Evolutionary conservation across 2,329 filamentous ascomycete species (phyloP), one percentile per base, ranked within the genome.

Genomic region (Cladobotryum protrusum): DNA sequence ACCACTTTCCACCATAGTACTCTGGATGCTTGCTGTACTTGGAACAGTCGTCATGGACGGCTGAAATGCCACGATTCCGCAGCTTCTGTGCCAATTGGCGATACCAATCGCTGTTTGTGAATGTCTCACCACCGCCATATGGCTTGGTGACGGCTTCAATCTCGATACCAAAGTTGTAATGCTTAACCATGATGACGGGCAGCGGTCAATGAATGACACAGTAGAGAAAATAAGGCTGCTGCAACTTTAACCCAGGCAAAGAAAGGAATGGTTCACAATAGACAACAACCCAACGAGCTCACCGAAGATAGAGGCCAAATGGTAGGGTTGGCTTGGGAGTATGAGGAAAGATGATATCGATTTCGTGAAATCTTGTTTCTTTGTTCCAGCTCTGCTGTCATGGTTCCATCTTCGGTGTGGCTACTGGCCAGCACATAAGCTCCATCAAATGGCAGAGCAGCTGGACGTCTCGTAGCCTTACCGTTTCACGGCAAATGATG

Each of bases 1-100:
- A 71, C 68, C 68, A 70, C 56, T 71, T 70, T 14, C 66, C 66
- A 49, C 66, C 67, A 42, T 71, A 70, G 55, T 70, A 69, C 54
- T 71, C 68, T 2, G 68, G 68, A 29, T 70, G 68, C 52, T 71
- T 71, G 61, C 64, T 67, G 55, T 69, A 70, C 41, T 58, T 60
- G 35, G 65, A 68, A 53, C 63, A 63, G 54, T 68, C 66, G 48
- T 70, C 67, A 53, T 68, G 61, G 4, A 66, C 62, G 19, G 68
- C 67, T 36, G 62, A 55, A 50, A 70, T 67, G 52, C 65, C 66
- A 5, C 67, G 60, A 57, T 70, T 70, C 11, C 59, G 62, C 17
- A 70, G 60, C 52, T 69, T 69, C 54, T 67, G 63, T 7, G 67
- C 67, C 18, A 70, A 61, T 42, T 70, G 65, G 13, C 66, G 65